Conservation (phyloP, 805 yeast species). For the Candida krabiensis region DNA sequence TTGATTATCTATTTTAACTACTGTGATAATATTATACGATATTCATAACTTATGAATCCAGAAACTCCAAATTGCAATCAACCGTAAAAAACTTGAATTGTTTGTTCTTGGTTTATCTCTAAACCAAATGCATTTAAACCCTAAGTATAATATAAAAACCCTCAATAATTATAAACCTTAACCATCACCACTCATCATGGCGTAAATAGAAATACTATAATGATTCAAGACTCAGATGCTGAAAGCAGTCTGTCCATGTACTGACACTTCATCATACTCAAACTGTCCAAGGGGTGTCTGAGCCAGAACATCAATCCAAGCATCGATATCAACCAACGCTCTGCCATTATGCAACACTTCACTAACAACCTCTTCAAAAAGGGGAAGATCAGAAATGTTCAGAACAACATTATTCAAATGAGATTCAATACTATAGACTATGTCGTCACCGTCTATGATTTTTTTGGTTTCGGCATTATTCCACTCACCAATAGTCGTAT, state of each 20-base stretch:
- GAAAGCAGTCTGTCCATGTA: conserved; percentile 28
- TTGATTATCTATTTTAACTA: no score
- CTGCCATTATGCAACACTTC: conserved; percentile 42
- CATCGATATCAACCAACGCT: conserved; percentile 36
- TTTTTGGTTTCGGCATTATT: conserved; percentile 38
- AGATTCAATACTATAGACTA: conserved; percentile 37
- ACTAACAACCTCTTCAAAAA: conserved; percentile 43
- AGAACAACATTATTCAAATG: conserved; percentile 43
- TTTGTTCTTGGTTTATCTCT: no score
- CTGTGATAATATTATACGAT: no score
- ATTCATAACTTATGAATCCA: no score
- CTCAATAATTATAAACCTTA: no score
- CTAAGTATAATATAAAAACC: no score
- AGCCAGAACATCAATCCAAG: conserved; percentile 37
- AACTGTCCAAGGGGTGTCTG: conserved; percentile 34
- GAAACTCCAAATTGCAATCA: no score
- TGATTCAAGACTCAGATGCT: no score
- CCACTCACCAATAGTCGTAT: conserved; percentile 48
- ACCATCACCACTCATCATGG: no score
- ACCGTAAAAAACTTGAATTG: no score
- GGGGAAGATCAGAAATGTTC: conserved; percentile 39
- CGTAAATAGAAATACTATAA: no score
- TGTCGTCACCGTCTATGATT: conserved; percentile 17
- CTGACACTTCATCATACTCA: conserved; percentile 28
- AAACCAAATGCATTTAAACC: no score